Conservation (phyloP, 169 alveolate genomes). For the Cryptosporidium parvum region DNA sequence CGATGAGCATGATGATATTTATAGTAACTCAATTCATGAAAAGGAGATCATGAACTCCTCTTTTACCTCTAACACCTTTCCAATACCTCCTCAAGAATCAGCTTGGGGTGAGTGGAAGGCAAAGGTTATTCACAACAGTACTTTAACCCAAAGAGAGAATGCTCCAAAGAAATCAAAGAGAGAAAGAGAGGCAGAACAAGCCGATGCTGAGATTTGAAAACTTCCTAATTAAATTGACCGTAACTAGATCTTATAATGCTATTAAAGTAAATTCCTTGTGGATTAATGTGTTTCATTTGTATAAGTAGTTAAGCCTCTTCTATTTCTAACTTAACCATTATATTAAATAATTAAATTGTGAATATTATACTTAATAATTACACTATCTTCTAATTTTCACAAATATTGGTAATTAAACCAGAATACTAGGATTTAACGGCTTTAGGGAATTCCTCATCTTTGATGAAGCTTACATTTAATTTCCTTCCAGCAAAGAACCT, state of each 20-base stretch:
- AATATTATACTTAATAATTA: too few relatives aligned
- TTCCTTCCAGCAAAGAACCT: constrained; percentile 88
- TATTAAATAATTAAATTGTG: background rate
- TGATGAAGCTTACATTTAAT: constrained; percentile 82
- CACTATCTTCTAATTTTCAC: background rate
- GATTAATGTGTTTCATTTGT: background rate
- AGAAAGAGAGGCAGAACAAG: constrained; percentile 90
- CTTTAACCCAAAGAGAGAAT: constrained; percentile 89
- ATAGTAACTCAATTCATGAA: background rate
- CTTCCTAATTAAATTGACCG: background rate
- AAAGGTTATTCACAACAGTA: constrained; percentile 91
- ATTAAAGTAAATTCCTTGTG: background rate
- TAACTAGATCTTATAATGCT: background rate
- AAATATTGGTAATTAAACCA: background rate
- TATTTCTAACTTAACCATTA: too few relatives aligned
- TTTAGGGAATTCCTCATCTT: constrained; percentile 72
- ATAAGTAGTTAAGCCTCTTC: background rate
- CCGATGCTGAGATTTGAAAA: constrained; percentile 88
- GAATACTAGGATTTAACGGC: background rate
- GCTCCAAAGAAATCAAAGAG: constrained; percentile 88
- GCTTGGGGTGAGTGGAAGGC: constrained; percentile 95
- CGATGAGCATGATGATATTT: constrained; percentile 33
- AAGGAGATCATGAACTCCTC: constrained; percentile 36
- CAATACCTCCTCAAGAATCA: constrained; percentile 82
- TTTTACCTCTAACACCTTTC: constrained; percentile 47